Evolutionary conservation across 441 rosid genomes (phyloP), one percentile per base, ranked within the genome.

Genomic region (Gossypium schwendimanii): DNA sequence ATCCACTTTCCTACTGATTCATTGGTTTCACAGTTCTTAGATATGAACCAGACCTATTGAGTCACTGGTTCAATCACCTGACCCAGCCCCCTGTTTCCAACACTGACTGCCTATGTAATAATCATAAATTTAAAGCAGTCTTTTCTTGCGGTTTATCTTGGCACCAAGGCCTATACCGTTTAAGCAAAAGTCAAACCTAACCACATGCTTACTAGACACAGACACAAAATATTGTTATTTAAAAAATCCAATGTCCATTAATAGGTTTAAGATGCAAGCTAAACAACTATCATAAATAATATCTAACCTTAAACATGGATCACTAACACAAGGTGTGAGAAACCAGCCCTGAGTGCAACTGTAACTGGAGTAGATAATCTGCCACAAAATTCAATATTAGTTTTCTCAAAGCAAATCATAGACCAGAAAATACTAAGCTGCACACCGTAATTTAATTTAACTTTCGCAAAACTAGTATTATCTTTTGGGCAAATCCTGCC

Each of bases 311-410:
- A 94, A 86, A 76, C 90, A 74, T 31, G 98, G 97, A 84, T 86
- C 88, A 70, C 84, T 89, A 17, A 75, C 89, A 82, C 95, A 94
- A 79, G 96, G 98, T 1, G 97, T 90, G 78, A 92, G 84, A 74
- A 94, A 94, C 98, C 97, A 92, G 71, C 97, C 97, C 81, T 94
- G 98, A 72, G 88, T 80, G 86, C 98, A 94, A 75, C 83, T 85
- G 79, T 92, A 94, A 76, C 97, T 81, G 15, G 97, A 94, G 83
- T 94, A 94, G 67, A 94, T 92, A 73, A 94, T 73, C 97, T 94
- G 89, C 72, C 70, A 75, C 50, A 77, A 63, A 57, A 77, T 59
- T 75, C 12, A 26, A 21, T 28, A 55, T 50, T 49, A 70, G 60
- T 18, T 49, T 23, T 28, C 58, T 53, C 63, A 55, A 65, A 57